Base-by-base conservation (phyloP, 2,329 filamentous ascomycete species). In the Allantophomopsis cytisporea region DNA sequence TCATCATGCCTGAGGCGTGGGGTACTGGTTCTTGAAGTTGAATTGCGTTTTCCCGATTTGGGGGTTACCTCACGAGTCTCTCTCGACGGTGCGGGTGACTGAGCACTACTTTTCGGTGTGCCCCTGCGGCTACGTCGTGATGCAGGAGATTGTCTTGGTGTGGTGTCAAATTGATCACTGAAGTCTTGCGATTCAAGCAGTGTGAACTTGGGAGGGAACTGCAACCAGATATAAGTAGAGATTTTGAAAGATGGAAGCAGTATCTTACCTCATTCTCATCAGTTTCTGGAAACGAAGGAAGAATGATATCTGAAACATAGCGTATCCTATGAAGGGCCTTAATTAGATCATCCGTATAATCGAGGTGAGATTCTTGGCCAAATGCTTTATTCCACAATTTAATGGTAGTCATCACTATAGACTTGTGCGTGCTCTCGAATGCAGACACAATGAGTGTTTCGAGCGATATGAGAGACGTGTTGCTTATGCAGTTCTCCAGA, bases 361-460 rank as follows among this genome's bases (percentile, higher is more conserved):
- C 60, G 2, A 86, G 52, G 5, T 42, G 31, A 6, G 61, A 60
- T 3, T 73, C 63, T 31, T 72, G 67, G 15, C 76, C 76, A 51
- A 85, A 86, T 0, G 78, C 70, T 0, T 59, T 54, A 47, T 87
- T 88, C 86, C 86, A 95, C 44, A 71, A 65, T 13, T 58, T 52
- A 18, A 78, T 64, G 2, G 74, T 60, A 51, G 53, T 65, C 55
- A 58, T 76, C 45, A 62, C 83, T 49, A 63, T 70, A 50, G 68
- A 34, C 51, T 68, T 45, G 40, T 54, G 81, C 56, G 62, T 79
- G 61, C 63, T 79, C 46, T 57, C 69, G 57, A 70, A 80, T 1
- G 67, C 71, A 10, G 69, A 66, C 33, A 64, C 68, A 13, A 80
- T 53, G 4, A 80, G 52, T 2, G 59, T 55, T 47, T 80, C 72